Percentiles rank a stretch among this genome's conserved stretches.
Evolutionary conservation across 306 rosid species (phyloP).

Genomic region (Cotoneaster glaucophyllus): DNA sequence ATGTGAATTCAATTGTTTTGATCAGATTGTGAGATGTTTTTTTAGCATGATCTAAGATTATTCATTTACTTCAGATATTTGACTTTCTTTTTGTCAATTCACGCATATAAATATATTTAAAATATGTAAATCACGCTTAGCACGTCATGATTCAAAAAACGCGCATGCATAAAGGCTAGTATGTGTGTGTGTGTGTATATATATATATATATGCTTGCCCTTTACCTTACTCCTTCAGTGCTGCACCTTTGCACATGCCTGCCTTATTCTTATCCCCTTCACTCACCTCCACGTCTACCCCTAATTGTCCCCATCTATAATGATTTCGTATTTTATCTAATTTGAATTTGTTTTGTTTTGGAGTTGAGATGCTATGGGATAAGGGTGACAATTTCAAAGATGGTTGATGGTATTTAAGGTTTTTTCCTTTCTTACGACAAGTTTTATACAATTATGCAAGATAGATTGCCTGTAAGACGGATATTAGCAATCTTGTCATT

Average conservation of each 20-base stretch:
- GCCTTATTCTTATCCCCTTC: not conserved
- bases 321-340: not conserved
- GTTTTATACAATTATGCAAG: not conserved
- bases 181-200: no score
- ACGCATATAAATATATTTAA: no score
- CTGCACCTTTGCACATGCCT: constrained; percentile 12
- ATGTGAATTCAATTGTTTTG: no score
- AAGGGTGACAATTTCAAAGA: not conserved
- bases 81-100: no score
- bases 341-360: not conserved
- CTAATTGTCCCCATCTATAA: not conserved
- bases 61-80: no score
- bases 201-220: not conserved
- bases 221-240: not conserved
- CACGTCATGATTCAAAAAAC: no score
- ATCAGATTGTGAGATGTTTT: no score
- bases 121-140: no score
- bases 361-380: not conserved
- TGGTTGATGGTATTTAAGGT: not conserved
- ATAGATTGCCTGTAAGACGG: not conserved
- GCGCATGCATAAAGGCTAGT: no score
- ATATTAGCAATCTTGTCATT: not conserved
- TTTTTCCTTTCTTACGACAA: no score
- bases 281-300: constrained; percentile 6
- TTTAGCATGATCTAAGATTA: no score